These are phyloP conservation scores for Entophlyctis luteolus DNA, from an alignment of 192 early-diverging fungal genomes.

Conservation along the genomic window DNA sequence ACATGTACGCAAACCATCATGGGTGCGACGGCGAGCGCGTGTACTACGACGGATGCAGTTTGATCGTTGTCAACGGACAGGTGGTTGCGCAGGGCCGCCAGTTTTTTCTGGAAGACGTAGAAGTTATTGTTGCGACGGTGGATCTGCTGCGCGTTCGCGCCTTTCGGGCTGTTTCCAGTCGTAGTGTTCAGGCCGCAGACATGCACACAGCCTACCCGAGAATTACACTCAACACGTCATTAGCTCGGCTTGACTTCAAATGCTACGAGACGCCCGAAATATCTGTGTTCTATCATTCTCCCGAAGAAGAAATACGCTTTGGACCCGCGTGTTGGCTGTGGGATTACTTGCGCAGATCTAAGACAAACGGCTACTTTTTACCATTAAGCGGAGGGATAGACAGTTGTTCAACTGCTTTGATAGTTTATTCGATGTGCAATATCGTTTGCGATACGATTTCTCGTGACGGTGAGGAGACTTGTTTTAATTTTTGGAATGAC, in stretches of 20 bases:
- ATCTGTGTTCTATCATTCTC: constrained; percentile 58
- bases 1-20: constrained; percentile 93
- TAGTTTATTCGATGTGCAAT: constrained; percentile 89
- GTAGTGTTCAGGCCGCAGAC: constrained; percentile 73
- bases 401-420: constrained; percentile 78
- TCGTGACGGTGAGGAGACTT: constrained; percentile 46
- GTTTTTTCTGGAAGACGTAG: constrained; percentile 91
- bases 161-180: constrained; percentile 68
- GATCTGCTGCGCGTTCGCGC: constrained; percentile 87
- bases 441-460: constrained; percentile 67
- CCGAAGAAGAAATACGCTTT: constrained; percentile 84
- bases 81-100: constrained; percentile 86
- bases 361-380: constrained; percentile 82
- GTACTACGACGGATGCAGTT: constrained; percentile 92
- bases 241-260: neutral
- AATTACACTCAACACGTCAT: constrained; percentile 23
- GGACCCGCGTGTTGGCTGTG: constrained; percentile 85
- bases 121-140: constrained; percentile 86
- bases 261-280: constrained; percentile 8
- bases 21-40: constrained; percentile 97
- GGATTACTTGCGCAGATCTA: constrained; percentile 95
- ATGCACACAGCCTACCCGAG: constrained; percentile 62
- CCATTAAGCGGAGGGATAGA: constrained; percentile 98
- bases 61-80: constrained; percentile 87
- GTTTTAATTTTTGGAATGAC: constrained; percentile 8